Evolutionary conservation across 176 grass and related monocot genomes (phyloP).

Genomic region (Carex pumila): DNA sequence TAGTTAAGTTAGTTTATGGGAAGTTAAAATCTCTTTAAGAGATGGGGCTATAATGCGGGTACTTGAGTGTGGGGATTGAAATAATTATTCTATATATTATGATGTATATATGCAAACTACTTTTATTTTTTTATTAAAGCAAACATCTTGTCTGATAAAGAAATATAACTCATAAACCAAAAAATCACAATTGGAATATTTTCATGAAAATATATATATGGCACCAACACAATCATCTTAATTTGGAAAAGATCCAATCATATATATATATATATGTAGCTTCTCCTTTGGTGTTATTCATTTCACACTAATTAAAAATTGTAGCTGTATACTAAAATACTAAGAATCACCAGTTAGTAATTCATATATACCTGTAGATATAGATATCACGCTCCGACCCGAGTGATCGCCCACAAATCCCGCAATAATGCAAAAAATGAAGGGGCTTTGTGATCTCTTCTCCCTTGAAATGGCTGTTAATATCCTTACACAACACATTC

Average conservation of each 20-base stretch:
- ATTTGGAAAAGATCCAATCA: neutral
- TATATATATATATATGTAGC: neutral
- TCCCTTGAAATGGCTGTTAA: neutral
- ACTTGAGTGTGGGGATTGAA: no score
- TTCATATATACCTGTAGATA: conserved; percentile 22
- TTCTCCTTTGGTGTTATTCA: neutral
- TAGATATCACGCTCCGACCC: conserved; percentile 30
- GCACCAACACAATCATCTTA: neutral
- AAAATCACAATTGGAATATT: neutral
- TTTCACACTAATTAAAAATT: neutral
- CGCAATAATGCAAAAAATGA: conserved; percentile 23
- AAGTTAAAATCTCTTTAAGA: no score
- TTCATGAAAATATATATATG: neutral
- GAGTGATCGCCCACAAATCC: conserved; percentile 18
- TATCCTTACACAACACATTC: neutral
- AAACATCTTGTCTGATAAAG: neutral
- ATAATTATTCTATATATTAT: no score
- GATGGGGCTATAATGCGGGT: no score
- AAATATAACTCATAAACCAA: neutral
- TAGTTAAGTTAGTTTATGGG: no score
- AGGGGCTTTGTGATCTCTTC: conserved; percentile 17
- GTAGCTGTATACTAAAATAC: neutral
- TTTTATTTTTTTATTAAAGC: neutral
- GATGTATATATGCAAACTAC: neutral
- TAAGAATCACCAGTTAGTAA: neutral